Evolutionary conservation across 306 rosid species (phyloP).

Genomic region (Casuarina cunninghamiana): DNA sequence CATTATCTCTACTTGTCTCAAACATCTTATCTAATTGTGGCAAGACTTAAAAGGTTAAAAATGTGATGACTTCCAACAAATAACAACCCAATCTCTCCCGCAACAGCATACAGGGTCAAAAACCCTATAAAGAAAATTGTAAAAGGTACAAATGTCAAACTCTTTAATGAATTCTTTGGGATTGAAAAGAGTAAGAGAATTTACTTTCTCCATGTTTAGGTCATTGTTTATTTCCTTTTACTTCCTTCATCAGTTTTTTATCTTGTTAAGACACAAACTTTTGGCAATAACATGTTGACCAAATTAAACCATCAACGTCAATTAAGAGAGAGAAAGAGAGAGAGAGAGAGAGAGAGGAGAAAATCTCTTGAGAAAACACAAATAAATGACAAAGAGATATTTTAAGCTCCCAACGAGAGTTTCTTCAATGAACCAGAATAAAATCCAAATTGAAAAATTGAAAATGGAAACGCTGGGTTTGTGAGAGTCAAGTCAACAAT

Average conservation of each 20-base stretch:
- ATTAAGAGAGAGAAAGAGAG: not conserved
- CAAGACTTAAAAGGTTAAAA: not conserved
- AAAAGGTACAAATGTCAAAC: not conserved
- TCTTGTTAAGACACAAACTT: not conserved
- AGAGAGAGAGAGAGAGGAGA: not conserved
- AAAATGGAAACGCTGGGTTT: not conserved
- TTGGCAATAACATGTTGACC: not conserved
- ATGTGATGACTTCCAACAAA: not conserved
- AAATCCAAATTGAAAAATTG: not conserved
- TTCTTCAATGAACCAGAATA: not conserved
- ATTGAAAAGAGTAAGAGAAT: not conserved
- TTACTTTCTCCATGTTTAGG: not conserved
- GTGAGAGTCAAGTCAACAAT: conserved; percentile 8
- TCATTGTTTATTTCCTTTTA: not conserved
- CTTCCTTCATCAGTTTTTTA: not conserved
- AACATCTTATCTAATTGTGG: not conserved
- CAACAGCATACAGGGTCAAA: not conserved
- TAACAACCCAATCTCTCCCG: not conserved
- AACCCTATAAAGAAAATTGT: not conserved
- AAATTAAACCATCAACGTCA: not conserved
- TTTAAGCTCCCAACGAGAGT: not conserved
- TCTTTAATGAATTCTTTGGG: not conserved
- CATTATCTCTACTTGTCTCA: not conserved
- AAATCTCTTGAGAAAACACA: not conserved
- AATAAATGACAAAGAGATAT: not conserved